A percentile compares a stretch with the other conserved stretches of the same genome.
phyloP scores from a whole-genome alignment of 208 protist species.

The Trypanosoma vivax region DNA sequence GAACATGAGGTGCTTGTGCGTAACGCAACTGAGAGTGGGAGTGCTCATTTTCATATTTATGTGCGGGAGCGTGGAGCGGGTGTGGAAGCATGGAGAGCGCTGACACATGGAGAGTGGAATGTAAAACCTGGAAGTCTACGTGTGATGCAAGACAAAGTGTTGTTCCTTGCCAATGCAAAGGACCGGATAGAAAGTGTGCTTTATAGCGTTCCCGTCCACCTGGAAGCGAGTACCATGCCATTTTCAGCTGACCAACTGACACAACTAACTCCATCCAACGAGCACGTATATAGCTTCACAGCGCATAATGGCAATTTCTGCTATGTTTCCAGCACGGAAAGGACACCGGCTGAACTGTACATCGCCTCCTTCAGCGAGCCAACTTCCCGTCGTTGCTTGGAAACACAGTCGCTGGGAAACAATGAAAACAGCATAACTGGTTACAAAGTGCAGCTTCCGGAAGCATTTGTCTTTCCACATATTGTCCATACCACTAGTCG shows the following conservation, averaged over 20 bases:
- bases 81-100: constrained; percentile 36
- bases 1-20: constrained; percentile 48
- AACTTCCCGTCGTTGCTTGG: neutral
- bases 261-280: constrained; percentile 30
- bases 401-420: neutral
- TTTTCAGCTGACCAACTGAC: constrained; percentile 18
- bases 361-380: constrained; percentile 11
- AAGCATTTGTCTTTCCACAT: constrained; percentile 30
- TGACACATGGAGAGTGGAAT: constrained; percentile 73
- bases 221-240: neutral
- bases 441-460: neutral
- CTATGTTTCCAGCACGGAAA: constrained; percentile 48
- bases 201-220: constrained; percentile 35
- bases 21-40: constrained; percentile 45
- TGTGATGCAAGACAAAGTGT: constrained; percentile 26
- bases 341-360: constrained; percentile 39
- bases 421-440: neutral
- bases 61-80: constrained; percentile 10
- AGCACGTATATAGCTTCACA: constrained; percentile 54
- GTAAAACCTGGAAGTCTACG: constrained; percentile 25
- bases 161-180: constrained; percentile 63
- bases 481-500: constrained; percentile 55
- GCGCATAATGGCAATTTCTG: constrained; percentile 29
- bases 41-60: constrained; percentile 64
- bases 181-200: constrained; percentile 40